Base-by-base conservation (phyloP, 1,284 basidiomycete genomes). In the Sanghuangporus weigelae region DNA sequence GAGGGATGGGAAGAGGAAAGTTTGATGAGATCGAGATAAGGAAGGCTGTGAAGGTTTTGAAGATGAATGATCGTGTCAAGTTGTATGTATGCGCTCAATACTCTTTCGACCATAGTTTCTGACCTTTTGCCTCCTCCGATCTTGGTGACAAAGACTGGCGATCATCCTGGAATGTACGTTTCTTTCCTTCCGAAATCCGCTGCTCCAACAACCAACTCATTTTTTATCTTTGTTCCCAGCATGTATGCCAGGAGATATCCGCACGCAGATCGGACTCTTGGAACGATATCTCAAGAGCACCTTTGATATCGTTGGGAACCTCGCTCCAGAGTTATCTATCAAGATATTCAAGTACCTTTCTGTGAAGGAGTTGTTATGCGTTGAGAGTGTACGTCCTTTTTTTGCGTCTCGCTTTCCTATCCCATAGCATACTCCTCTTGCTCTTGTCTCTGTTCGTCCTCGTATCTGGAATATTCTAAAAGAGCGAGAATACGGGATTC, bases 241-340 rank as follows among this genome's bases (percentile, higher is more conserved):
- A 10, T 84, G 85, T 72, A 78, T 90, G 67, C 90, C 90, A 0
- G 90, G 89, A 44, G 90, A 92, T 69, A 90, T 92, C 51, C 83
- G 83, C 7, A 80, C 86, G 39, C 91, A 85, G 73, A 92, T 95
- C 55, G 80, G 89, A 0, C 81, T 93, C 5, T 82, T 96, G 19
- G 85, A 95, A 73, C 90, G 90, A 73, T 94, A 95, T 68, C 82
- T 85, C 53, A 85, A 83, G 68, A 87, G 86, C 23, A 90, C 91
- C 6, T 90, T 90, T 69, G 95, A 96, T 69, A 82, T 96, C 58
- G 77, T 96, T 42, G 89, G 89, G 11, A 80, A 82, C 53, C 79
- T 96, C 16, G 82, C 89, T 0, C 86, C 88, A 0, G 79, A 85
- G 16, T 74, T 95, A 0, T 83, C 85, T 0, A 78, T 89, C 64